phyloP scores from a whole-genome alignment of 257 asterid species.

The Nicotiana attenuata region DNA sequence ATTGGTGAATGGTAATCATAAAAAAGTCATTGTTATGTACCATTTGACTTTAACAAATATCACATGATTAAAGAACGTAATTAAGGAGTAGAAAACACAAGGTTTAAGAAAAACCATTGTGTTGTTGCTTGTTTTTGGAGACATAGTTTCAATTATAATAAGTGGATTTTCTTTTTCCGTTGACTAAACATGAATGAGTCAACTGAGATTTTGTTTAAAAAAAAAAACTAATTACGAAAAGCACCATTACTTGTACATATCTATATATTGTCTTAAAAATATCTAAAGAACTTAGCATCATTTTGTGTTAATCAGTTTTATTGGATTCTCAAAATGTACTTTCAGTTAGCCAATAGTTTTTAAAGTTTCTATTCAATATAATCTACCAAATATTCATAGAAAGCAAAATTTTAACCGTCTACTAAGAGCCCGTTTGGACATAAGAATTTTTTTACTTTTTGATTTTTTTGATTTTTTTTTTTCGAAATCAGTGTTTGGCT shows the following conservation, averaged over 20 bases:
- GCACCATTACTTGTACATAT: not conserved
- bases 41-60: not conserved
- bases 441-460: no score
- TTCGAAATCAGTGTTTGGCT: no score
- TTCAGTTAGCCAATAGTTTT: not conserved
- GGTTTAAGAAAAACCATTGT: not conserved
- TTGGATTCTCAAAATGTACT: not conserved
- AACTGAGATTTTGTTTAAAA: not conserved
- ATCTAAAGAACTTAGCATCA: not conserved
- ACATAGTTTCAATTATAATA: not conserved
- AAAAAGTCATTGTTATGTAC: not conserved
- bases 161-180: not conserved
- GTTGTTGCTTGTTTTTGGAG: not conserved
- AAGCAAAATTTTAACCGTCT: not conserved
- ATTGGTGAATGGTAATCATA: not conserved
- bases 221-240: not conserved
- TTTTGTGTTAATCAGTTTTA: not conserved
- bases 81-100: not conserved
- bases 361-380: not conserved
- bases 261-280: not conserved
- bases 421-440: no score
- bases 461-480: no score
- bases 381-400: not conserved
- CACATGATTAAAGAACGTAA: not conserved
- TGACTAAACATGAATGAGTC: not conserved